Evolutionary conservation across 1,139 yeast species (phyloP), one percentile per base, ranked within the genome.

Genomic region (Saccharomyces uvarum): DNA sequence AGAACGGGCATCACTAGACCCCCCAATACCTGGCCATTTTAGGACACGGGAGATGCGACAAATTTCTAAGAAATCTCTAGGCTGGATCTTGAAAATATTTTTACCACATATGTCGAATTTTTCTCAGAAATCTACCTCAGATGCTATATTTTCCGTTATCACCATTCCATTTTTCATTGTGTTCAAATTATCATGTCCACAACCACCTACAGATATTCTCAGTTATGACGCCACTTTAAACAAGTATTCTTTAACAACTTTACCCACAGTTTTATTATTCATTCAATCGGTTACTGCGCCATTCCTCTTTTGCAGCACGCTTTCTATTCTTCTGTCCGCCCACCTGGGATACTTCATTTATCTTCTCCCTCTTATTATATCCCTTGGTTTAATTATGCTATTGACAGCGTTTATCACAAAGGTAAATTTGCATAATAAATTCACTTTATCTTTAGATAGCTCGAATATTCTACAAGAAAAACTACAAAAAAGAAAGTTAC

Each of bases 181-280:
- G 2, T 55, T 68, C 21, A 61, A 67, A 28, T 32, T 67, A 13
- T 61, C 68, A 28, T 65, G 70, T 51, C 72, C 72, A 1, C 64
- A 38, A 38, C 44, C 63, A 47, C 57, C 61, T 9, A 51, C 53
- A 11, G 58, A 57, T 11, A 44, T 65, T 14, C 42, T 64, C 24
- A 63, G 60, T 14, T 59, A 52, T 50, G 62, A 64, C 50, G 57
- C 56, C 6, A 28, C 44, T 5, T 29, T 55, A 2, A 55, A 58
- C 16, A 59, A 51, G 24, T 63, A 59, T 48, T 47, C 47, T 5
- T 54, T 54, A 19, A 53, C 63, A 2, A 51, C 53, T n/a, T 44
- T 58, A 4, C 63, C 59, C 32, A 41, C 63, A 9, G 3, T 52
- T 2, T 48, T 63, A 13, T 52, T 66, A 21, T 55, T 64, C 14